Evolutionary conservation across 306 rosid species (phyloP).

Genomic region (Adenanthera pavonina): DNA sequence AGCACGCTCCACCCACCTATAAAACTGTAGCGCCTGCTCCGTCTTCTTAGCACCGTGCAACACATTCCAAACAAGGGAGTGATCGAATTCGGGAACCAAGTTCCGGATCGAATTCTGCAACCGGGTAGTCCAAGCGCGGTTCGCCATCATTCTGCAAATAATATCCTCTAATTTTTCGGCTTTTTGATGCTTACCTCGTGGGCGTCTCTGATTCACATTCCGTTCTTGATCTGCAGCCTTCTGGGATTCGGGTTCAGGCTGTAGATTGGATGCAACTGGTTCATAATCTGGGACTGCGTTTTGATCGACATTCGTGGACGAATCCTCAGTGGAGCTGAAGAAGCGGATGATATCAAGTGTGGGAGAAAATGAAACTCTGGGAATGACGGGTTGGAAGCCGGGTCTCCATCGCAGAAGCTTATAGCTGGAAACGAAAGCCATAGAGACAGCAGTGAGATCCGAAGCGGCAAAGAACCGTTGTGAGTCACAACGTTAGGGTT

Average conservation of each 20-base stretch:
- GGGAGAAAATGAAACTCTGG: conserved; percentile 37
- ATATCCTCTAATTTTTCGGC: conserved; percentile 59
- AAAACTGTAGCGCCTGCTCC: conserved; percentile 84
- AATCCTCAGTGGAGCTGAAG: conserved; percentile 45
- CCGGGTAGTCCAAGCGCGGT: conserved; percentile 94
- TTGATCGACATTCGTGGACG: conserved; percentile 43
- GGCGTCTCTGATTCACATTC: conserved; percentile 34
- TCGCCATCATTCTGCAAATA: conserved; percentile 77
- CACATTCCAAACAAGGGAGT: conserved; percentile 72
- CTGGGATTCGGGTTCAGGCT: conserved; percentile 5
- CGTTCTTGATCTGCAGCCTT: conserved; percentile 14
- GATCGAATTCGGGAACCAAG: conserved; percentile 69
- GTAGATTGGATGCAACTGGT: conserved; percentile 13
- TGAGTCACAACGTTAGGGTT: conserved; percentile 17
- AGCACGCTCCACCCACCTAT: conserved; percentile 87
- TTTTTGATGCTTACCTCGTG: conserved; percentile 50
- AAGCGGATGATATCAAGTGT: conserved; percentile 23
- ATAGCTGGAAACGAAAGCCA: conserved; percentile 61
- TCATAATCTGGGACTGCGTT: conserved; percentile 10
- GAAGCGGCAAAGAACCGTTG: background rate
- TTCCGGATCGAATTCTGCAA: conserved; percentile 78
- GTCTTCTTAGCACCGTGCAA: conserved; percentile 65
- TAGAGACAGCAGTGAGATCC: background rate
- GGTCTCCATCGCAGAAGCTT: conserved; percentile 58
- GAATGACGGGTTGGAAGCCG: conserved; percentile 38